phyloP scores from a whole-genome alignment of 176 grass and related monocot genomes.

The Puccinellia tenuiflora region DNA sequence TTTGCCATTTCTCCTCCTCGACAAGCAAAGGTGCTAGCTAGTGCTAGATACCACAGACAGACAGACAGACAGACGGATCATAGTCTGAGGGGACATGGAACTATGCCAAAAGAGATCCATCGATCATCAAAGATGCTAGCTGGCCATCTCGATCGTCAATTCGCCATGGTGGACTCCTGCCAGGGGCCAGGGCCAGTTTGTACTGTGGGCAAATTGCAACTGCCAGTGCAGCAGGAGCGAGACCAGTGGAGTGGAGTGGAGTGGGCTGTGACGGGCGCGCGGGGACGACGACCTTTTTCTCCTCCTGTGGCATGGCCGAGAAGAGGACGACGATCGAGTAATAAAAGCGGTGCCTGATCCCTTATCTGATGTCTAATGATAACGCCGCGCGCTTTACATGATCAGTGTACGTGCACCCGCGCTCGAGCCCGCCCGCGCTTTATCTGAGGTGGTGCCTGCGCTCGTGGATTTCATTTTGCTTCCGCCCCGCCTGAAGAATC shows the following conservation, averaged over 20 bases:
- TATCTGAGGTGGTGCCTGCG: no score
- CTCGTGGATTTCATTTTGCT: no score
- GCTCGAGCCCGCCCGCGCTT: no score
- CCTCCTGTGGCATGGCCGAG: neutral
- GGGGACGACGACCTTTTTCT: neutral
- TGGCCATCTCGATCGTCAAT: no score
- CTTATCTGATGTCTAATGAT: slow-evolving; percentile 46
- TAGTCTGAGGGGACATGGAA: slow-evolving; percentile 1
- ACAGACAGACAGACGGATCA: neutral
- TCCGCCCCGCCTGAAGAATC: no score
- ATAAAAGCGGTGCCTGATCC: slow-evolving; percentile 19
- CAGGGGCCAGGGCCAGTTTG: no score
- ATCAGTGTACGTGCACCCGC: neutral
- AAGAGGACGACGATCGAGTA: neutral
- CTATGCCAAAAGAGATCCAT: neutral
- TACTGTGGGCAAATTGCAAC: neutral
- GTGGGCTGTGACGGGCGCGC: slow-evolving; percentile 38
- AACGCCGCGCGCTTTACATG: slow-evolving; percentile 36
- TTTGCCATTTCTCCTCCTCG: slow-evolving; percentile 25
- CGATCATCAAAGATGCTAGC: no score
- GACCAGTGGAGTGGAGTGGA: no score
- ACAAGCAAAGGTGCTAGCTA: neutral
- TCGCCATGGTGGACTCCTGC: no score
- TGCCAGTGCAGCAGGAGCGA: slow-evolving; percentile 43
- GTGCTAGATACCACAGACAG: neutral